A percentile compares a stretch with the other conserved stretches of the same genome.
Conservation (phyloP, 805 yeast genomes). For the Starmerella etchellsii region DNA sequence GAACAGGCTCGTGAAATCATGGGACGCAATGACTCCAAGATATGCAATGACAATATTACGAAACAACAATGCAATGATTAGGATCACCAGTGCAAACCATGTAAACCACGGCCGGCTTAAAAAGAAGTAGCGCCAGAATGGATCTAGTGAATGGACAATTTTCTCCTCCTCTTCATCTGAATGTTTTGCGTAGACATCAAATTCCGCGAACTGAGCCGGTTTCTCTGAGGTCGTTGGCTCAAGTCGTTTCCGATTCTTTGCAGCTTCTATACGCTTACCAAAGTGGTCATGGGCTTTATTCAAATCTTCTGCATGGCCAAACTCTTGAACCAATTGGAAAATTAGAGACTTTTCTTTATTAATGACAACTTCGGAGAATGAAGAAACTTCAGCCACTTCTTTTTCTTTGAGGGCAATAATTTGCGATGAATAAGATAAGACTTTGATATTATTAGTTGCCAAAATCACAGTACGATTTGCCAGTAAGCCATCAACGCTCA, state of each 20-base stretch:
- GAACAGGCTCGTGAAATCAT: constrained; percentile 35
- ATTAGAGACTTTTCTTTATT: constrained; percentile 19
- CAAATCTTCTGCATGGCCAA: constrained; percentile 61
- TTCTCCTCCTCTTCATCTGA: constrained; percentile 25
- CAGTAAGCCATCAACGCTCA: constrained; percentile 61
- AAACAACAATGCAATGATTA: constrained; percentile 23
- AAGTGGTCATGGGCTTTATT: constrained; percentile 55
- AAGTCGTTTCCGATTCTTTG: constrained; percentile 20
- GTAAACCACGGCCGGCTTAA: constrained; percentile 52
- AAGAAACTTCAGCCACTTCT: constrained; percentile 39
- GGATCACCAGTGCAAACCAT: constrained; percentile 31
- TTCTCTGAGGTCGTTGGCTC: constrained; percentile 6
- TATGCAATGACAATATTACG: background rate
- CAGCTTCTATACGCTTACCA: constrained; percentile 56
- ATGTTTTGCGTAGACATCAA: constrained; percentile 13
- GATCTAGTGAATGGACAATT: constrained; percentile 15
- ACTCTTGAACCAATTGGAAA: constrained; percentile 24
- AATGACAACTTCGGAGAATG: constrained; percentile 39
- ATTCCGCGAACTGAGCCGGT: constrained; percentile 6
- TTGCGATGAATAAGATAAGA: constrained; percentile 56
- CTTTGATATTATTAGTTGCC: constrained; percentile 72
- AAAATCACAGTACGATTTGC: constrained; percentile 56
- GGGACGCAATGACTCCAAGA: background rate
- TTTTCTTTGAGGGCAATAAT: constrained; percentile 49
- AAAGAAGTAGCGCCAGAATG: constrained; percentile 20